phyloP scores from a whole-genome alignment of 1,139 yeast species.

The Hyphopichia fennica region DNA sequence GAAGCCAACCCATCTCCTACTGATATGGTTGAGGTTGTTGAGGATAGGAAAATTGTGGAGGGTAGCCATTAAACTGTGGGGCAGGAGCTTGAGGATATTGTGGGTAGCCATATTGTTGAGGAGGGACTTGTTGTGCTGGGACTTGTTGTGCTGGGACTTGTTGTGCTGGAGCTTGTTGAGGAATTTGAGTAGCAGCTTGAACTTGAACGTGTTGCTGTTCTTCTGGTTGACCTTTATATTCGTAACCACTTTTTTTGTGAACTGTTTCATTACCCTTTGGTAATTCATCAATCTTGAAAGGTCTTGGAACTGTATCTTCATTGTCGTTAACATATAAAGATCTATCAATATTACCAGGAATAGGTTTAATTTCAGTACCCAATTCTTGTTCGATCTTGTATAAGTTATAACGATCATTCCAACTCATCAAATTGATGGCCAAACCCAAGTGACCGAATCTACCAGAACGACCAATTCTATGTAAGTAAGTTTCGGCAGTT shows the following conservation, averaged over 20 bases:
- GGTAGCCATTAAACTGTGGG: constrained; percentile 28
- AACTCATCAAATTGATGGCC: constrained; percentile 93
- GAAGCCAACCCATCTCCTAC: not conserved
- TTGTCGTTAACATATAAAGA: constrained; percentile 86
- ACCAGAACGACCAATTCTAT: constrained; percentile 99
- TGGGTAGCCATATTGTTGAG: constrained; percentile 20
- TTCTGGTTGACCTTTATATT: constrained; percentile 53
- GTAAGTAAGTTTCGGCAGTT: constrained; percentile 95
- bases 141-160: constrained; percentile 11
- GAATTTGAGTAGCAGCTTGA: constrained; percentile 13
- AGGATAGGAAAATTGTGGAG: constrained; percentile 19
- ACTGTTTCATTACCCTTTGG: constrained; percentile 52
- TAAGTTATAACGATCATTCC: constrained; percentile 93
- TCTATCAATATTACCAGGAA: constrained; percentile 87
- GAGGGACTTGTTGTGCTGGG: constrained; percentile 15
- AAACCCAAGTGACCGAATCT: constrained; percentile 98
- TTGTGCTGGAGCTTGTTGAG: constrained; percentile 12
- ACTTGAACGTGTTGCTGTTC: constrained; percentile 17
- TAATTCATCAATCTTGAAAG: constrained; percentile 73
- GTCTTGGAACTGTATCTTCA: constrained; percentile 76
- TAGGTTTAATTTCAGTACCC: constrained; percentile 96
- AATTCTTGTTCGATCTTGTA: constrained; percentile 96
- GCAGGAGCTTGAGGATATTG: constrained; percentile 19
- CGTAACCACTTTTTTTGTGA: constrained; percentile 38
- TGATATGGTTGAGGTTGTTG: constrained; percentile 11